Evolutionary conservation across 805 yeast genomes (phyloP), one percentile per base, ranked within the genome.

Genomic region (Ascoidea asiatica): DNA sequence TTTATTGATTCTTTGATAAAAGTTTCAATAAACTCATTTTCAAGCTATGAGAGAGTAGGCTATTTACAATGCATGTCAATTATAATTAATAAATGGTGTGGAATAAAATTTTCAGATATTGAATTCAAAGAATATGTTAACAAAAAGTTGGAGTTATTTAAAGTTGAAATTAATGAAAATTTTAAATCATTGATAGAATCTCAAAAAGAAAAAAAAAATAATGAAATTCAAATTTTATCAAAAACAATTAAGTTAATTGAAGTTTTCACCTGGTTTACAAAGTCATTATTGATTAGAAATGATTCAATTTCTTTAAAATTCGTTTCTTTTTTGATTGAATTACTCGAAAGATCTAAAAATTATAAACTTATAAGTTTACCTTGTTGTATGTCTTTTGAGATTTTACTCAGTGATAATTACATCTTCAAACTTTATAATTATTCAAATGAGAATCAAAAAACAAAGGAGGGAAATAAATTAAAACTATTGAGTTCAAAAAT

Each of bases 201-300:
- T 21, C 21, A 5, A 33, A 11, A 8, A 29, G 15, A 8, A 29
- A 29, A 29, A 29, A 8, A 29, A 11, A 8, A 29, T 2, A 29
- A 29, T 29, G 35, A 29, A 8, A 11, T 29, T 8, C 15, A 29
- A 11, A 15, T 29, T 29, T 29, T 29, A 29, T n/a, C n/a, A n/a
- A 29, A 29, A 15, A 11, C 15, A 29, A 2, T 29, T 11, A 29
- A 29, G 15, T 15, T 29, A 29, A 57, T 83, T 38, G 95, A 86
- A 56, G 56, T 70, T 0, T 58, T 69, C 8, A 64, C 80, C 2
- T 88, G 95, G 95, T 59, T 79, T 5, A 63, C 78, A 19, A 88
- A 86, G 58, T 89, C 84, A 0, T 64, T 84, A 42, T 55, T 84
- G 0, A 56, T 85, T 57, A 76, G 72, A 52, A 72, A 72, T 49